Evolutionary conservation across 2,329 filamentous ascomycete species (phyloP).

Genomic region (Chaetomiaceae sp.): DNA sequence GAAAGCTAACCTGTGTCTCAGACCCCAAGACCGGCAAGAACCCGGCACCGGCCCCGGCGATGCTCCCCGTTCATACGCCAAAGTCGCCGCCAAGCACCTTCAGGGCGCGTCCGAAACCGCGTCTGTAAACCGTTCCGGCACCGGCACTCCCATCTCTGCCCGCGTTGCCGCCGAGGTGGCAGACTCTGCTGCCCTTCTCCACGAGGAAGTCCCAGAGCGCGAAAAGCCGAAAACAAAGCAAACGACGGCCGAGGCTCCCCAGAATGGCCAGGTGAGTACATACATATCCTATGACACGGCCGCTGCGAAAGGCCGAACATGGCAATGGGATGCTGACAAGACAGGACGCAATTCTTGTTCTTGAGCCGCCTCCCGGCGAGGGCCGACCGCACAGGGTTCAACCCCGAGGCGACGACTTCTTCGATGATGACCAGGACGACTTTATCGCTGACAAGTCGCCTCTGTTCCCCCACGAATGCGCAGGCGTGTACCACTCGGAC

Average conservation of each 20-base stretch:
- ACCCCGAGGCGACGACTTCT: constrained; percentile 3
- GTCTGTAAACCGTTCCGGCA: constrained; percentile 18
- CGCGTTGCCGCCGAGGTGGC: constrained; percentile 33
- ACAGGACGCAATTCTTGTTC: constrained; percentile 9
- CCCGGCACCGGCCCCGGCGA: background rate
- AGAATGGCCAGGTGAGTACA: constrained; percentile 25
- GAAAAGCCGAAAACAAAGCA: background rate
- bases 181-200: constrained; percentile 31
- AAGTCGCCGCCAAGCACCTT: constrained; percentile 4
- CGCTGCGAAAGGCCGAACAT: too few species aligned
- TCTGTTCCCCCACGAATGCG: constrained; percentile 45
- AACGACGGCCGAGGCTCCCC: constrained; percentile 34
- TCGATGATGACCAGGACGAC: constrained; percentile 19
- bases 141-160: constrained; percentile 28
- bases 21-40: background rate
- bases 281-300: background rate
- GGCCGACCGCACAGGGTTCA: constrained; percentile 7
- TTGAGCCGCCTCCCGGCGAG: constrained; percentile 14
- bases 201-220: constrained; percentile 29
- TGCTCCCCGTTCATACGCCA: background rate
- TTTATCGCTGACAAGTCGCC: constrained; percentile 31
- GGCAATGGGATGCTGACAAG: background rate
- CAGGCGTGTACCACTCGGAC: constrained; percentile 34
- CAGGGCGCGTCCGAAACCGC: constrained; percentile 1
- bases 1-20: background rate